Conservation (phyloP, 2,329 filamentous ascomycete species). For the Aspergillus neotritici region DNA sequence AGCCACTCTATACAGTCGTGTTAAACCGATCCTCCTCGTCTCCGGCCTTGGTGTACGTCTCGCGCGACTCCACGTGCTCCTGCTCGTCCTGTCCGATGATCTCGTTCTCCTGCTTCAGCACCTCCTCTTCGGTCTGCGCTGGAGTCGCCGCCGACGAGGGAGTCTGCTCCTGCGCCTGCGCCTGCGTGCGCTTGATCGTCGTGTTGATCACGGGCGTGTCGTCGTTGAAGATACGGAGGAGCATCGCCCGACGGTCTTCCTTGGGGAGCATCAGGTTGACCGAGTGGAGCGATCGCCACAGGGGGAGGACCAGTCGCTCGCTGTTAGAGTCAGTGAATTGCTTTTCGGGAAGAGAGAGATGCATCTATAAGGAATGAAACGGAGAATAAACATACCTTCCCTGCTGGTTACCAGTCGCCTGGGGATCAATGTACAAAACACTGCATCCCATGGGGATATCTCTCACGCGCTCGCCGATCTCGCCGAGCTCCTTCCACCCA, state of each 20-base stretch:
- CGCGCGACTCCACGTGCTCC: constrained; percentile 36
- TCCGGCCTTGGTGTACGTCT: constrained; percentile 41
- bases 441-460: constrained; percentile 87
- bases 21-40: constrained; percentile 45
- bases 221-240: constrained; percentile 86
- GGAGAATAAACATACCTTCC: constrained; percentile 53
- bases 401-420: constrained; percentile 39
- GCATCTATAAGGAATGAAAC: neutral
- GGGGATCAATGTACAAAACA: constrained; percentile 76
- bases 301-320: constrained; percentile 80
- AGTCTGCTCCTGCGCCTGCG: constrained; percentile 9
- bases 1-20: constrained; percentile 39
- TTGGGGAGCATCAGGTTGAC: constrained; percentile 98
- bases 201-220: constrained; percentile 72
- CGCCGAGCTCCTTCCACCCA: constrained; percentile 69
- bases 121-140: constrained; percentile 29
- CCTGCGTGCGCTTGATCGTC: constrained; percentile 25
- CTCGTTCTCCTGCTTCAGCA: constrained; percentile 36
- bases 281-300: constrained; percentile 89
- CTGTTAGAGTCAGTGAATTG: constrained; percentile 26
- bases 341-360: neutral
- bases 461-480: constrained; percentile 77
- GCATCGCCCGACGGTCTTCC: constrained; percentile 88
- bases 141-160: constrained; percentile 12
- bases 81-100: constrained; percentile 38